Conservation (phyloP, 768 basidiomycete genomes). For the Mycena metata region DNA sequence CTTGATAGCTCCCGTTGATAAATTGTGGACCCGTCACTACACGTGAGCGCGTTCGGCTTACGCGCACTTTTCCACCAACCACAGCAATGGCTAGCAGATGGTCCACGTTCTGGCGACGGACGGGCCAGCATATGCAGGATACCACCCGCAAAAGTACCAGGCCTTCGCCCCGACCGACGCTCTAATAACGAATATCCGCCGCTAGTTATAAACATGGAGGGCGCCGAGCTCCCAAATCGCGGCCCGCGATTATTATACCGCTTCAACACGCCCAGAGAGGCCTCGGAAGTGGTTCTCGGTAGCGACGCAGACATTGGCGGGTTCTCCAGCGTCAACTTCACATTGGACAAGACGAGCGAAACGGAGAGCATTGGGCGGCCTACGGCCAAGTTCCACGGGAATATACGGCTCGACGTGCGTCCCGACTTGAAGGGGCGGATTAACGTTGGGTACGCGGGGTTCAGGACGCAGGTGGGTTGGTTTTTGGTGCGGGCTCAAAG, state of each 20-base stretch:
- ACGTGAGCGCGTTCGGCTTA: slow-evolving; percentile 8
- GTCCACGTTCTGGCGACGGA: slow-evolving; percentile 35
- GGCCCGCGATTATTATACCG: slow-evolving; percentile 75
- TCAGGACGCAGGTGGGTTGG: slow-evolving; percentile 81
- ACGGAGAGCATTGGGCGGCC: slow-evolving; percentile 59
- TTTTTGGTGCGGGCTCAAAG: slow-evolving; percentile 15
- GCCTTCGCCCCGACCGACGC: slow-evolving; percentile 4
- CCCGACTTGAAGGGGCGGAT: slow-evolving; percentile 76
- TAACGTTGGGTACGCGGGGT: slow-evolving; percentile 91
- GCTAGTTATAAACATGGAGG: slow-evolving; percentile 83
- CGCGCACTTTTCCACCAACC: neutral
- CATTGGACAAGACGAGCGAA: slow-evolving; percentile 68
- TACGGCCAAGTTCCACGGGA: slow-evolving; percentile 83
- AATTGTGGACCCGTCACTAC: neutral
- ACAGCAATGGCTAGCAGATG: slow-evolving; percentile 30
- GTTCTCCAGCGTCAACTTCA: slow-evolving; percentile 82
- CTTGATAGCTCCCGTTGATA: too few species aligned
- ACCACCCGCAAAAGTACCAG: slow-evolving; percentile 22
- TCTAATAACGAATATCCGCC: slow-evolving; percentile 13
- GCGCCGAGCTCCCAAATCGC: slow-evolving; percentile 73
- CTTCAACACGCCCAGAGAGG: slow-evolving; percentile 70
- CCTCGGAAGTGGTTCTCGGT: slow-evolving; percentile 79
- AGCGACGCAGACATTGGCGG: slow-evolving; percentile 94
- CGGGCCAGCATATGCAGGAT: slow-evolving; percentile 28
- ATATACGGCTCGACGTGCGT: slow-evolving; percentile 79